Base-by-base conservation (phyloP, 805 yeast species). In the Candida insectorum region DNA sequence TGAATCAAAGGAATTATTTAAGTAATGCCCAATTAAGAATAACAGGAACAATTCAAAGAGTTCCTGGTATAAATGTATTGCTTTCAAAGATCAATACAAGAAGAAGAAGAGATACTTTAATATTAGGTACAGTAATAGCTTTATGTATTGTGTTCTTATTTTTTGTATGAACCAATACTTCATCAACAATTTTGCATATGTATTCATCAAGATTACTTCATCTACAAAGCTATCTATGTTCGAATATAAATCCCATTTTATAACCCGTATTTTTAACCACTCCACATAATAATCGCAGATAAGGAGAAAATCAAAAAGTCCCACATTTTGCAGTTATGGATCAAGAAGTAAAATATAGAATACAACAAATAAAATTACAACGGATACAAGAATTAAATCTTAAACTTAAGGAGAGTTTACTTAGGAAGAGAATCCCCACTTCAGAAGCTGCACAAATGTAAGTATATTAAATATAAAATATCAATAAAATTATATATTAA, bases 61-160 rank as follows among this genome's bases (percentile, higher is more conserved):
- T 93, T 30, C 98, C 98, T 0, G 97, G 97, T 1, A 63, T 91
- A 28, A 84, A 81, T 52, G 75, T 76, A 6, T 55, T 91, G 35
- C 76, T 91, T 19, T 65, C 81, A 7, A 83, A 81, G 57, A 89
- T 91, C 45, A 88, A 88, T 56, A 81, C 95, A 3, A 73, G 97
- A 50, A 81, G 89, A 58, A 85, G 81, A 63, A 77, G 96, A 37
- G 95, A 93, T 56, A 81, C 94, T 15, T 54, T 91, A 18, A 82
- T 91, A n/a, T 60, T 91, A 51, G 91, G 95, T 1, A 47, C 71
- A 3, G 71, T 93, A 32, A 80, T 89, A 19, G 71, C 86, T 2
- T 37, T 74, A 19, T 85, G 97, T 62, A 77, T 89, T 17, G 49
- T 91, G 28, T 55, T 85, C 9, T 56, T 89, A 33, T 79, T 79